Base-by-base conservation (phyloP, 1,284 basidiomycete genomes). In the Ceratobasidium papillatum region DNA sequence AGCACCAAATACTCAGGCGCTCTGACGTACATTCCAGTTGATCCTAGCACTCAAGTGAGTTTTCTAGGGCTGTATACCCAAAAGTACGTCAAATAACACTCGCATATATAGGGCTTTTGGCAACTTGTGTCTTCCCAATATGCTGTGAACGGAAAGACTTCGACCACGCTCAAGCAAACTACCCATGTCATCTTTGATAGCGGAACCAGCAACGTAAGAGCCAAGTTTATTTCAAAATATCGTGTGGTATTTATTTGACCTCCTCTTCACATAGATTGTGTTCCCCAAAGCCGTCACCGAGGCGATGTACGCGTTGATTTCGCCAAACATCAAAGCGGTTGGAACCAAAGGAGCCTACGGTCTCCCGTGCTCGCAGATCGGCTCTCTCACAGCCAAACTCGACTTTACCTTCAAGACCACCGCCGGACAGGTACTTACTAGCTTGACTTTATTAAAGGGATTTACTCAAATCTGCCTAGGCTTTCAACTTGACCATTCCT, bases 241-340 rank as follows among this genome's bases (percentile, higher is more conserved):
- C 36, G 32, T 3, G 22, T 8, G 3, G 32, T 38, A 12, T 25
- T 51, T 51, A 51, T 19, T 41, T 41, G 14, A 41, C 38, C 38
- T 7, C 47, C 12, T 49, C 47, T 19, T 49, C 22, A 19, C 27
- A 32, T 30, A 54, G 51, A 30, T 54, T 30, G 51, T 38, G 34
- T 59, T 59, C 76, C 81, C 84, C 58, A 85, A 85, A 19, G 79
- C 80, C 62, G 87, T 85, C 34, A 81, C 63, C 41, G 79, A 88
- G 84, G 87, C 85, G 8, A 86, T 88, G 71, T 87, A 88, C 78
- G 84, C 86, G 17, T 81, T 87, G 74, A 88, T 88, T 75, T 88
- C 87, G n/a, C 82, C 86, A 54, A 81, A 86, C 77, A 88, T 89
- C 79, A 80, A 85, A 76, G 84, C 87, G 14, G 84, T 85, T 78